A percentile compares a stretch with the other conserved stretches of the same genome.
Conservation (phyloP, 768 basidiomycete genomes). For the Mycena rebaudengoi region DNA sequence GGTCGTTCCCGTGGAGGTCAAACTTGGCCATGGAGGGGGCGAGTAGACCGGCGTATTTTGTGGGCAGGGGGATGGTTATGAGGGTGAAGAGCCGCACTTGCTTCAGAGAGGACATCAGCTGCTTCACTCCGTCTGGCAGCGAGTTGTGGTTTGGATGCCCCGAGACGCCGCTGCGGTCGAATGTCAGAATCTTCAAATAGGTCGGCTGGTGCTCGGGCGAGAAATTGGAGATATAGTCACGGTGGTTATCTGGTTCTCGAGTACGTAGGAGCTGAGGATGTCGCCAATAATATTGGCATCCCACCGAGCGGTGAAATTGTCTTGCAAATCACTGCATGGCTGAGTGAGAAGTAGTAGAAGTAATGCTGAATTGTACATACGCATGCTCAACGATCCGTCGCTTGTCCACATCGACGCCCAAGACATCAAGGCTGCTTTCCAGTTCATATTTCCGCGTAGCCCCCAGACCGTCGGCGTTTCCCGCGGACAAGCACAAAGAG, state of each 20-base stretch:
- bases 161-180: conserved; percentile 82
- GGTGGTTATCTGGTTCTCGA: conserved; percentile 65
- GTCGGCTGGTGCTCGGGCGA: conserved; percentile 5
- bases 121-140: conserved; percentile 62
- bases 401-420: conserved; percentile 66
- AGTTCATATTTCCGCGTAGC: conserved; percentile 66
- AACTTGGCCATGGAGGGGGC: conserved; percentile 60
- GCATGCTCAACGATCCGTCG: conserved; percentile 74
- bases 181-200: conserved; percentile 81
- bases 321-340: conserved; percentile 64
- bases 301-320: conserved; percentile 78
- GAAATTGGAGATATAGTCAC: conserved; percentile 49
- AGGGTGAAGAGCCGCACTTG: conserved; percentile 62
- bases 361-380: conserved; percentile 47
- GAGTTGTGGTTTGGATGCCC: conserved; percentile 88
- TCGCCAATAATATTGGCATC: conserved; percentile 63
- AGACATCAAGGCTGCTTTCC: conserved; percentile 64
- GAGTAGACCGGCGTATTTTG: conserved; percentile 72
- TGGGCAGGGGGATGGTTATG: conserved; percentile 59
- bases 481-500: conserved; percentile 79
- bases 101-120: conserved; percentile 47
- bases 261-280: conserved; percentile 66
- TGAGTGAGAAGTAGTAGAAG: conserved; percentile 6
- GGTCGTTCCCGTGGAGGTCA: conserved; percentile 40
- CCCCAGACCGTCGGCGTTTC: conserved; percentile 85